Conservation (phyloP, 805 yeast species). For the Hanseniaspora occidentalis region DNA sequence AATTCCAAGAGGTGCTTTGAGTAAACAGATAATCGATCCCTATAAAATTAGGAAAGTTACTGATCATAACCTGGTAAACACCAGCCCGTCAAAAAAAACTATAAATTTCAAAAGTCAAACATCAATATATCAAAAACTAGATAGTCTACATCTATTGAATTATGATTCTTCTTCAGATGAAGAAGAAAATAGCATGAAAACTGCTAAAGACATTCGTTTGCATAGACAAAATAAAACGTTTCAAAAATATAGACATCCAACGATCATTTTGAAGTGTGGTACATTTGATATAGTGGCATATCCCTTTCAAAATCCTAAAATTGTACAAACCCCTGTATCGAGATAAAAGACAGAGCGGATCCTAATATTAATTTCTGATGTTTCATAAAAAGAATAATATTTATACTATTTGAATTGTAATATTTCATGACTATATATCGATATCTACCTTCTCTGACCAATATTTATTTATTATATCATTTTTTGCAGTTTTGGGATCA, state of each 20-base stretch:
- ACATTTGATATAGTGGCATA: conserved; percentile 15
- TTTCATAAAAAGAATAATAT: no score
- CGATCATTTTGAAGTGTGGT: neutral
- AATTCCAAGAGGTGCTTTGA: neutral
- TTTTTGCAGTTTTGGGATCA: neutral
- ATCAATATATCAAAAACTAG: conserved; percentile 13
- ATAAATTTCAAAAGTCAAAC: conserved; percentile 8
- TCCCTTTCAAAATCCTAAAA: conserved; percentile 17
- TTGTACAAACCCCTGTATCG: neutral
- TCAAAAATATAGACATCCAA: conserved; percentile 7
- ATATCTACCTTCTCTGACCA: no score
- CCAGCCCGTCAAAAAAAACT: neutral
- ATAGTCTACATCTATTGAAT: conserved; percentile 12
- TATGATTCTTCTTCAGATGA: conserved; percentile 23
- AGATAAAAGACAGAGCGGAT: neutral
- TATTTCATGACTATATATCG: no score
- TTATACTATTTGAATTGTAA: no score
- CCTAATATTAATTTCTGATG: no score
- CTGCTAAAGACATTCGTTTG: conserved; percentile 10
- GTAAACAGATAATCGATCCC: neutral
- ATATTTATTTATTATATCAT: neutral
- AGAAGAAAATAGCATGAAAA: conserved; percentile 16
- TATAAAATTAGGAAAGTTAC: no score
- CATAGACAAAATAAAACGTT: conserved; percentile 11
- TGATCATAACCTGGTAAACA: neutral